phyloP scores from a whole-genome alignment of 768 basidiomycete species.

The Pleurotus platypus region DNA sequence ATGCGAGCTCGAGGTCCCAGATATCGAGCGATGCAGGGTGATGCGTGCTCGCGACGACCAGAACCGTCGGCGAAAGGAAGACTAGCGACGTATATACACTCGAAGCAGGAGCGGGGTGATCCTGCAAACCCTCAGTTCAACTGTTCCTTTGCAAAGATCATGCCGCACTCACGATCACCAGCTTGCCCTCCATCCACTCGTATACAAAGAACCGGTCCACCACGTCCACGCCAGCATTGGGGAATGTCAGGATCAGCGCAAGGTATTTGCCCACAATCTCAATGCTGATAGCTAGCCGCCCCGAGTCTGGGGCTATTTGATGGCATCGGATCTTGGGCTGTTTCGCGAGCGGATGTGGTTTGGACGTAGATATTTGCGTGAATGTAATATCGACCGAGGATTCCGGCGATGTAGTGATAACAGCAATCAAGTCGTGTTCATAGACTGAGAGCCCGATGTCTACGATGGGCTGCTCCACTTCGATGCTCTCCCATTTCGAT shows the following conservation, averaged over 20 bases:
- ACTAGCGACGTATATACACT: constrained; percentile 26
- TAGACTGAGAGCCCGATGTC: constrained; percentile 40
- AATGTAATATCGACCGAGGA: constrained; percentile 11
- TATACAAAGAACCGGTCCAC: constrained; percentile 33
- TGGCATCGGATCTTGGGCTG: constrained; percentile 6
- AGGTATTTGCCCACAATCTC: constrained; percentile 44
- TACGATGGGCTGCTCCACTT: constrained; percentile 26
- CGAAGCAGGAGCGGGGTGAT: constrained; percentile 18
- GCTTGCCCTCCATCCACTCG: constrained; percentile 37
- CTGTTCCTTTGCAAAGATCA: too few relatives aligned
- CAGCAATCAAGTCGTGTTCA: constrained; percentile 41
- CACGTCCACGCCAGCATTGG: constrained; percentile 10
- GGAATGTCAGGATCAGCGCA: constrained; percentile 31
- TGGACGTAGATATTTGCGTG: constrained; percentile 17
- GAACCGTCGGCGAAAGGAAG: constrained; percentile 28
- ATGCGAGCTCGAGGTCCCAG: constrained; percentile 20
- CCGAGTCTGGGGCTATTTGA: background rate
- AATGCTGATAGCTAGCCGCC: constrained; percentile 31
- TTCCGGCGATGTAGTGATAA: constrained; percentile 34
- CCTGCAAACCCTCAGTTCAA: background rate
- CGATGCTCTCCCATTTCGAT: constrained; percentile 25
- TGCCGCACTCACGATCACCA: constrained; percentile 27
- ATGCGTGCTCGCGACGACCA: constrained; percentile 30
- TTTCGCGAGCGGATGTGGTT: constrained; percentile 12
- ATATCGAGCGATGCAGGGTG: constrained; percentile 26